A percentile compares a stretch with the other conserved stretches of the same genome.
These are phyloP conservation scores for Neophaeococcomyces aloes DNA, from an alignment of 2,329 filamentous ascomycete species.

Conservation along the genomic window DNA sequence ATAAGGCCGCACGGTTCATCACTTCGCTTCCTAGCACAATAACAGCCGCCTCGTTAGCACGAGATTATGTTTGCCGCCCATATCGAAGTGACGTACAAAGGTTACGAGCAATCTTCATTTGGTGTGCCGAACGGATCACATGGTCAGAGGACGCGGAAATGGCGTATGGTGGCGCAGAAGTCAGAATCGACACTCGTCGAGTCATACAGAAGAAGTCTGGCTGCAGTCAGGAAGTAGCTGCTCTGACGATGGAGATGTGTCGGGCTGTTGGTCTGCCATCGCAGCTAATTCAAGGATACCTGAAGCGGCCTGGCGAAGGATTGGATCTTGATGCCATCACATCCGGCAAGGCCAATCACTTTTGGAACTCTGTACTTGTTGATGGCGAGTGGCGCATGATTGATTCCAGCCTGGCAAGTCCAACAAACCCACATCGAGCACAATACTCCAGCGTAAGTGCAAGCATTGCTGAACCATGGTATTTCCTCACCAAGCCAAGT, in stretches of 20 bases:
- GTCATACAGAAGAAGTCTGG: conserved; percentile 76
- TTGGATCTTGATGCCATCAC: conserved; percentile 71
- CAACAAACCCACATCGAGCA: conserved; percentile 71
- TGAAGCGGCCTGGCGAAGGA: conserved; percentile 79
- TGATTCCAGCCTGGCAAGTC: conserved; percentile 83
- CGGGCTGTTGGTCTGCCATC: conserved; percentile 75
- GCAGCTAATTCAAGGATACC: conserved; percentile 77
- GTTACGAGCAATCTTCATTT: conserved; percentile 88
- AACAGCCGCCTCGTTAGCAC: conserved; percentile 71
- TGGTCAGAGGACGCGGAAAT: conserved; percentile 95
- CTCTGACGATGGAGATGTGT: conserved; percentile 89
- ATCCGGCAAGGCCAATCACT: conserved; percentile 69
- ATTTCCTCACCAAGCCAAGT: conserved; percentile 79
- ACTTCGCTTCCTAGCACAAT: conserved; percentile 71
- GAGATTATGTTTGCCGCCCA: conserved; percentile 84
- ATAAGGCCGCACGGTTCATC: conserved; percentile 91
- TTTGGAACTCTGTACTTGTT: conserved; percentile 90
- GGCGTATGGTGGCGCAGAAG: not conserved
- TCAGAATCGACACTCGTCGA: conserved; percentile 60
- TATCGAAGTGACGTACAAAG: conserved; percentile 91
- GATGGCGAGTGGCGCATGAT: conserved; percentile 95
- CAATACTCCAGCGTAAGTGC: conserved; percentile 64
- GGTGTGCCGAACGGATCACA: conserved; percentile 85
- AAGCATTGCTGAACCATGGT: conserved; percentile 72
- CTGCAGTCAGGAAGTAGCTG: conserved; percentile 78